Conservation (phyloP, 1,139 yeast species). For the Magnusiomyces magnusii region DNA sequence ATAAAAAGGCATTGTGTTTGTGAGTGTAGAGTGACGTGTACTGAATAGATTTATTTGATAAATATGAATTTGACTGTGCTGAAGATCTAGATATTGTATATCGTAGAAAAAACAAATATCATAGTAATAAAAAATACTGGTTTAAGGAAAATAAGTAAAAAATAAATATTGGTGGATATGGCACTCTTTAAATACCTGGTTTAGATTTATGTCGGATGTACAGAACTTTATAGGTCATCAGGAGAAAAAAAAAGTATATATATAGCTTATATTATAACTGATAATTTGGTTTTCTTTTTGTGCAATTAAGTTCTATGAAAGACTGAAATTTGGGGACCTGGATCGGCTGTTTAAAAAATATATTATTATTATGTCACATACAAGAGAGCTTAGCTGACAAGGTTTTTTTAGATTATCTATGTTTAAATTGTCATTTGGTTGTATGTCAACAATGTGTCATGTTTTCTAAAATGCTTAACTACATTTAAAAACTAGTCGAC, state of each 20-base stretch:
- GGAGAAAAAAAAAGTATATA: not conserved
- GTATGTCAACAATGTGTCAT: not conserved
- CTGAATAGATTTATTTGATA: not conserved
- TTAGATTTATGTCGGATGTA: not conserved
- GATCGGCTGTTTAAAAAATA: not conserved
- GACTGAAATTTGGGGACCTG: not conserved
- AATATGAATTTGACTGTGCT: not conserved
- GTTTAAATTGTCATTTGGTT: not conserved
- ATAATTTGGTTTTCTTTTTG: not conserved
- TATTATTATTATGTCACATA: not conserved
- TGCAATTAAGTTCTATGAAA: not conserved
- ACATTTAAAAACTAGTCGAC: not conserved
- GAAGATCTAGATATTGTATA: not conserved
- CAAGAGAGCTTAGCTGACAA: not conserved
- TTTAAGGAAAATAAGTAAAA: not conserved
- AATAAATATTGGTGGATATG: not conserved
- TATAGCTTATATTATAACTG: not conserved
- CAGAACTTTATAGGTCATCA: not conserved
- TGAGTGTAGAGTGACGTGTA: not conserved
- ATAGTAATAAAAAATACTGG: too few relatives aligned
- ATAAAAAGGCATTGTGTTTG: constrained; percentile 10
- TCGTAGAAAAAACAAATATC: too few relatives aligned
- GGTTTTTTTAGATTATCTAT: too few relatives aligned
- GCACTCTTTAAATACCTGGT: not conserved
- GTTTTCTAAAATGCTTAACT: not conserved